A percentile compares a stretch with the other conserved stretches of the same genome.
Evolutionary conservation across 2,329 filamentous ascomycete species (phyloP).

Genomic region (Fusarium poae): DNA sequence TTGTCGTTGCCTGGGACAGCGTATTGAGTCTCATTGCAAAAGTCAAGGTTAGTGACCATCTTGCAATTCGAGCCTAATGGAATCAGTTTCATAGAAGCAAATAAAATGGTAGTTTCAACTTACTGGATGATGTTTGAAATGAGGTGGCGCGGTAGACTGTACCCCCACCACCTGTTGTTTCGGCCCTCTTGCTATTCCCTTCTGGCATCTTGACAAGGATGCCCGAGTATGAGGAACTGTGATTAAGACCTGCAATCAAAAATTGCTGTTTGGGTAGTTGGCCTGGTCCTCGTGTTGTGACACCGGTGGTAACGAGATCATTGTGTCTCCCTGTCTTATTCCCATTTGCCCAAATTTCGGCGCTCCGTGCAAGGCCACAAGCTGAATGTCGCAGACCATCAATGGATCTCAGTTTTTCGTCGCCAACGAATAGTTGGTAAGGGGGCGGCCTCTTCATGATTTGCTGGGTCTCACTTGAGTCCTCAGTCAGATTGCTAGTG

Average conservation of each 20-base stretch:
- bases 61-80: constrained; percentile 80
- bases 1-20: constrained; percentile 85
- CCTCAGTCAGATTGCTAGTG: constrained; percentile 77
- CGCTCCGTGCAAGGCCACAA: constrained; percentile 79
- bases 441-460: constrained; percentile 67
- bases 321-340: constrained; percentile 62
- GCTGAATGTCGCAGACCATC: constrained; percentile 82
- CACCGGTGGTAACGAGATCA: constrained; percentile 67
- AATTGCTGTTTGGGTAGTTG: constrained; percentile 88
- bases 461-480: constrained; percentile 67
- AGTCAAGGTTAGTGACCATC: constrained; percentile 86
- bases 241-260: constrained; percentile 80
- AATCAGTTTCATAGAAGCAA: constrained; percentile 7
- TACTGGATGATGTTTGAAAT: constrained; percentile 85
- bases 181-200: constrained; percentile 58
- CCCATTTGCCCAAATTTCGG: constrained; percentile 69
- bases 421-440: constrained; percentile 83
- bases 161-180: constrained; percentile 77
- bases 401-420: constrained; percentile 69
- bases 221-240: constrained; percentile 77
- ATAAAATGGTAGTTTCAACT: constrained; percentile 45
- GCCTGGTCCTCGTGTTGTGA: constrained; percentile 76
- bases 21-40: constrained; percentile 91
- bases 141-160: constrained; percentile 77
- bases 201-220: constrained; percentile 74